Base-by-base conservation (phyloP, 148 eudicot genomes). In the Rhododendron griersonianum region DNA sequence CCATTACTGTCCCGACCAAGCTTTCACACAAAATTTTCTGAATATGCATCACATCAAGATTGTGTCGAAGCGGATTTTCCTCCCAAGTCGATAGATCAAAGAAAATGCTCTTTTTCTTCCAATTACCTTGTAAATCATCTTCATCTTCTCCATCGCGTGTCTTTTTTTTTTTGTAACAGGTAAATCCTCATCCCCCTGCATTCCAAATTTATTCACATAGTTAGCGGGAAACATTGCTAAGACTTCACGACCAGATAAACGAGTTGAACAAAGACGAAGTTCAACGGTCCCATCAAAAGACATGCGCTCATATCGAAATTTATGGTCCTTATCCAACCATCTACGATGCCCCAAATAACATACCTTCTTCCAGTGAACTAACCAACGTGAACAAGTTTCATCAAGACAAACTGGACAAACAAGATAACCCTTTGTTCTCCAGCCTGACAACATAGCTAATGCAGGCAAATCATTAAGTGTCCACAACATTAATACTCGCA, bases 391-490 rank as follows among this genome's bases (percentile, higher is more conserved):
- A 4, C 7, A 16, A 6, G 82, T 86, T 18, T 51, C 5, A 1
- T 9, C 30, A 28, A 13, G 10, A 61, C 85, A 89, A 53, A 2
- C 11, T 1, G 85, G 86, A 45, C 84, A 89, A 19, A 78, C 88
- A 35, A 47, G 18, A 35, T 33, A 2, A 18, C 84, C 85, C 33
- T 89, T 80, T 5, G 82, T 76, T 10, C 85, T 83, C 87, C 82
- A 86, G 0, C 90, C 82, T 14, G 78, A 89, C 28, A 89, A 80
- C 21, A 80, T 74, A 18, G 78, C 85, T 84, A 55, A 82, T 2
- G 79, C 85, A 19, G 73, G 83, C 15, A 87, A 87, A 77, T 89
- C 87, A 84, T 81, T 83, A 5, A 85, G 83, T 50, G 78, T 87
- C 85, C 87, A 87, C 41, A 83, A 23, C 0, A 83, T 30, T n/a